Evolutionary conservation across 2,329 filamentous ascomycete species (phyloP), one percentile per base, ranked within the genome.

Genomic region (Epichloe scottii): DNA sequence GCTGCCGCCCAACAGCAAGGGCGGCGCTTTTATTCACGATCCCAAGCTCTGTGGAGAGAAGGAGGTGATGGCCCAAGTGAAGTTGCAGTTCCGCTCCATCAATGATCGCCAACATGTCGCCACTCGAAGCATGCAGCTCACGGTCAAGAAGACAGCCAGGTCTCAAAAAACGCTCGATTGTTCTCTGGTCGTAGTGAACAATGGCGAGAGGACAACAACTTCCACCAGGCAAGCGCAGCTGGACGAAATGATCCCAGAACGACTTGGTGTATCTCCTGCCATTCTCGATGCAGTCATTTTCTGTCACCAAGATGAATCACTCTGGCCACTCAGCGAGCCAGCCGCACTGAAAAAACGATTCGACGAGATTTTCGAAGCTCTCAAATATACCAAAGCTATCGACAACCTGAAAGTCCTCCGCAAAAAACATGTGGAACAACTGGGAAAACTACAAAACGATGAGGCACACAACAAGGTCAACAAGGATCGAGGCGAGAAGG

Each of bases 381-480:
- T 88, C 68, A 96, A 95, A 65, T 98, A 97, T 67, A 95, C 90
- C 35, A 96, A 95, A 62, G 93, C 90, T 17, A 95, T 98, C 54
- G 90, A 96, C 44, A 95, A 95, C 65, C 86, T 98, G 64, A 96
- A 95, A 63, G 66, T 82, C 10, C 74, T 97, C 47, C 78, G 85
- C 39, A 98, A 97, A 69, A 85, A 83, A 57, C 84, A 95, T 57
- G 85, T 83, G 37, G 82, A 86, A 56, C 78, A 91, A 54, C 75
- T 97, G 10, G 78, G 73, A 15, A 79, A 84, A 54, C 77, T 85
- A 52, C 88, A 87, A 60, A 79, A 85, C 42, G 78, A 85, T 53
- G 88, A 95, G 63, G 75, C 82, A 40, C 80, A 89, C 56, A 82
- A 86, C 57, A 93, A 93, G 65, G 72, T 78, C 45, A 85, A 93